phyloP scores from a whole-genome alignment of 108 stramenopile genomes.

The Skeletonema menzelii region DNA sequence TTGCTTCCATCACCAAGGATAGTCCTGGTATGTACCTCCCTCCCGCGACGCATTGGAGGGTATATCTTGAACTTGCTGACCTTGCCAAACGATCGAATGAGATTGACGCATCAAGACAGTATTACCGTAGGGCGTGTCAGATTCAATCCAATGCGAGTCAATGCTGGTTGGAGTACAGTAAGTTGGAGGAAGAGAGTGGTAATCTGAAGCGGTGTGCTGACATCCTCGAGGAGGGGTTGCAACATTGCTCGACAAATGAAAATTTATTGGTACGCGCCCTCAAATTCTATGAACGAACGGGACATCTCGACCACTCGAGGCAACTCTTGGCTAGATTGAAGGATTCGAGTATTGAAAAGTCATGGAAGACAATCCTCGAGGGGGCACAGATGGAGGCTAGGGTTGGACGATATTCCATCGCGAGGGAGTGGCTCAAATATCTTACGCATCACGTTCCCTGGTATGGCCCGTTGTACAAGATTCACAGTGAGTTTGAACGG shows the following conservation, averaged over 20 bases:
- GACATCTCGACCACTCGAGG: constrained; percentile 72
- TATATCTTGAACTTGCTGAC: constrained; percentile 84
- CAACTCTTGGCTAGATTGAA: constrained; percentile 86
- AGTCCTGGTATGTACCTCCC: constrained; percentile 49
- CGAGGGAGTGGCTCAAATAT: constrained; percentile 77
- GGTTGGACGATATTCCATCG: constrained; percentile 86
- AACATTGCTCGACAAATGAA: constrained; percentile 83
- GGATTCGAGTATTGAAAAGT: constrained; percentile 86
- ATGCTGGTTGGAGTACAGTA: constrained; percentile 96
- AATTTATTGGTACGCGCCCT: constrained; percentile 84
- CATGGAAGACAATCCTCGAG: constrained; percentile 95
- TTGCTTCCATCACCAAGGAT: constrained; percentile 36
- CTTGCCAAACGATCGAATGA: constrained; percentile 76
- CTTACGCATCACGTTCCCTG: constrained; percentile 94
- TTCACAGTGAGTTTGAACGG: constrained; percentile 92
- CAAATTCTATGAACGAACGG: constrained; percentile 91
- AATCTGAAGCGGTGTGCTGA: constrained; percentile 63
- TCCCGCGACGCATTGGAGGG: constrained; percentile 69
- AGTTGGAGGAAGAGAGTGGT: constrained; percentile 95
- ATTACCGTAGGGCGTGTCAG: constrained; percentile 83
- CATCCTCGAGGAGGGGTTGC: constrained; percentile 77
- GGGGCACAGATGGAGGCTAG: constrained; percentile 95
- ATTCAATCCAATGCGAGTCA: constrained; percentile 87
- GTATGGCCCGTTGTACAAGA: constrained; percentile 97
- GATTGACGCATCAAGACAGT: constrained; percentile 71